Evolutionary conservation across 2,329 filamentous ascomycete genomes (phyloP).

Genomic region (Hymenoscyphus infarciens): DNA sequence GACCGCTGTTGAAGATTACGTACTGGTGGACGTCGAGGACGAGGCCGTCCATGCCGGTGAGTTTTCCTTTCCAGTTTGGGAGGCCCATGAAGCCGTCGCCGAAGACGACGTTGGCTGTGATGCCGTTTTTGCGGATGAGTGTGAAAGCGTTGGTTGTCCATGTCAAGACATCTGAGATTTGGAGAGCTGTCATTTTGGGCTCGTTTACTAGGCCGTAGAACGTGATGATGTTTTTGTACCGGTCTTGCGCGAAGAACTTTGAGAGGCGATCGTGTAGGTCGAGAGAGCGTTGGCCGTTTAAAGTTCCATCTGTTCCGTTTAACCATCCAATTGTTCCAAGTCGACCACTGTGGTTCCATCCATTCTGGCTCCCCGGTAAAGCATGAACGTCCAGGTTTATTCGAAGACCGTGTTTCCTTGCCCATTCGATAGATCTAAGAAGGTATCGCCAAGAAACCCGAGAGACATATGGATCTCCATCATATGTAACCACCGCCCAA

Average conservation of each 20-base stretch:
- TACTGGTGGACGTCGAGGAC: conserved; percentile 98
- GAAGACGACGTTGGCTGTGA: conserved; percentile 73
- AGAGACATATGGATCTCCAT: conserved; percentile 81
- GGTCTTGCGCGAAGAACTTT: conserved; percentile 86
- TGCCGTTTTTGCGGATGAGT: conserved; percentile 72
- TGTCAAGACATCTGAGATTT: conserved; percentile 61
- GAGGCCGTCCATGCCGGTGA: conserved; percentile 67
- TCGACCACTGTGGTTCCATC: conserved; percentile 93
- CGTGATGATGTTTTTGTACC: conserved; percentile 86
- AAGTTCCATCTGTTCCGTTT: conserved; percentile 77
- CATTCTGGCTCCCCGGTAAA: conserved; percentile 91
- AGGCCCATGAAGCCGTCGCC: conserved; percentile 95
- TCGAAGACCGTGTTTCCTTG: conserved; percentile 83
- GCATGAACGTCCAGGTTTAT: conserved; percentile 92
- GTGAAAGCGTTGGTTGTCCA: conserved; percentile 77
- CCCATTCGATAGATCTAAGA: conserved; percentile 88
- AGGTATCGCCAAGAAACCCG: conserved; percentile 91
- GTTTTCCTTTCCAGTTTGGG: conserved; percentile 81
- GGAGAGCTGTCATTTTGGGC: conserved; percentile 75
- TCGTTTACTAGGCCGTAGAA: conserved; percentile 97
- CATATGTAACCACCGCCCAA: conserved; percentile 86
- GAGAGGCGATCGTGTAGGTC: conserved; percentile 85
- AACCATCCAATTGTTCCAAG: conserved; percentile 82
- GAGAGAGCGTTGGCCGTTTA: conserved; percentile 77
- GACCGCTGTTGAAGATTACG: conserved; percentile 91